Conservation (phyloP, 495 filamentous ascomycete genomes). For the Niebla homalea region DNA sequence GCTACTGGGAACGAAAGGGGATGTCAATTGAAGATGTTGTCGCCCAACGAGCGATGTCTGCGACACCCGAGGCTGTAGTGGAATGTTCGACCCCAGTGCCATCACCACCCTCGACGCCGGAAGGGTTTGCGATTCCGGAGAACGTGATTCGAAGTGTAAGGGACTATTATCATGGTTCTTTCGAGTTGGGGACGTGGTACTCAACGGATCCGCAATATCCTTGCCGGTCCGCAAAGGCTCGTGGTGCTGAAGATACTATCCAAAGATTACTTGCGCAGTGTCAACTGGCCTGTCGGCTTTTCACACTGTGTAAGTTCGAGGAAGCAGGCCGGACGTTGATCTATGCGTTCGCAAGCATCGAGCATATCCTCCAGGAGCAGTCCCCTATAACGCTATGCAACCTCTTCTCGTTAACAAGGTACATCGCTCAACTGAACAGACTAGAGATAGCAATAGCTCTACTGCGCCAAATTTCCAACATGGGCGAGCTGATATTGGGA, state of each 20-base stretch:
- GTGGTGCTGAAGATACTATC: fast-evolving
- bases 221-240: not conserved
- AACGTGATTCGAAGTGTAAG: not conserved
- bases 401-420: not conserved
- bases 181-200: slow-evolving; percentile 9
- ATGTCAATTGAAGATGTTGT: slow-evolving; percentile 3
- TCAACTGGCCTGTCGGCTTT: not conserved
- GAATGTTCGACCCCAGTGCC: not conserved
- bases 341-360: not conserved
- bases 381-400: not conserved
- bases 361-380: not conserved
- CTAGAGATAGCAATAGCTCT: not conserved
- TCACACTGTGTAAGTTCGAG: not conserved
- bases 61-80: slow-evolving; percentile 4
- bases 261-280: not conserved
- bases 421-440: not conserved
- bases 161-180: slow-evolving; percentile 1
- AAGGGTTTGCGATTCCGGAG: slow-evolving; percentile 3
- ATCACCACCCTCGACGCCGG: not conserved
- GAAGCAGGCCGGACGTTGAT: not conserved
- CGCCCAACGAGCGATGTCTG: not conserved
- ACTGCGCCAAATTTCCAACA: not conserved
- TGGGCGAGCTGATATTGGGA: not conserved
- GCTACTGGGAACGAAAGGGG: slow-evolving; percentile 3
- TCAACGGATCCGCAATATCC: not conserved